Conservation (phyloP, 208 protist genomes). For the Trypanosoma brucei region DNA sequence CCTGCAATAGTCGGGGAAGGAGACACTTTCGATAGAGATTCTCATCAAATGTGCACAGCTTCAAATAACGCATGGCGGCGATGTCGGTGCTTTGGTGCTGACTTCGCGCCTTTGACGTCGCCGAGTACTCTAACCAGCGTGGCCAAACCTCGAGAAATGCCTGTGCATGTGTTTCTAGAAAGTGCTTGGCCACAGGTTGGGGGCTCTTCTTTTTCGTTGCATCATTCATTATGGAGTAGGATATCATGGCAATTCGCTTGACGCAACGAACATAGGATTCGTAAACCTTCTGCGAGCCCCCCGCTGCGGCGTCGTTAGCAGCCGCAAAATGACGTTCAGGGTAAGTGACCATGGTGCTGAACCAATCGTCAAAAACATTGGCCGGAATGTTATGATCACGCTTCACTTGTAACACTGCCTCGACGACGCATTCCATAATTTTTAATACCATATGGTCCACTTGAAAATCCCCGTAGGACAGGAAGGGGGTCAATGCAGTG, state of each 20-base stretch:
- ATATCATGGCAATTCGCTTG: constrained; percentile 79
- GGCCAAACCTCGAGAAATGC: constrained; percentile 60
- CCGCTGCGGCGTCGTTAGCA: constrained; percentile 16
- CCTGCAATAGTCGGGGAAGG: constrained; percentile 48
- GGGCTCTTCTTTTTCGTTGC: constrained; percentile 70
- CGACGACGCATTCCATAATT: constrained; percentile 69
- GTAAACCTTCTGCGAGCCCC: constrained; percentile 50
- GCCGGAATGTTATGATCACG: constrained; percentile 32
- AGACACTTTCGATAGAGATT: constrained; percentile 56
- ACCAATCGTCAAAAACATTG: constrained; percentile 56
- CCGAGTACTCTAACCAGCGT: constrained; percentile 66
- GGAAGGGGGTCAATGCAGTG: constrained; percentile 45
- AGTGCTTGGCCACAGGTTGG: constrained; percentile 59
- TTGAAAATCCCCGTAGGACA: constrained; percentile 61
- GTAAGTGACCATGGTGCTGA: constrained; percentile 51
- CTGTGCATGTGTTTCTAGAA: constrained; percentile 34
- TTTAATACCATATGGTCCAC: constrained; percentile 76
- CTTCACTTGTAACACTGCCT: constrained; percentile 51
- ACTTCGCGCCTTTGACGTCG: constrained; percentile 17
- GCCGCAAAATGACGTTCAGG: constrained; percentile 52
- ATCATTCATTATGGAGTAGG: constrained; percentile 69
- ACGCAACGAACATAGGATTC: constrained; percentile 67
- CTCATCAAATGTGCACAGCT: constrained; percentile 67
- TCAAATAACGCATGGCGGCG: constrained; percentile 78
- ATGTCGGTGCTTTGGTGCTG: constrained; percentile 70